These are phyloP conservation scores for Eustoma russellianum DNA, from an alignment of 257 asterid species.

Conservation along the genomic window DNA sequence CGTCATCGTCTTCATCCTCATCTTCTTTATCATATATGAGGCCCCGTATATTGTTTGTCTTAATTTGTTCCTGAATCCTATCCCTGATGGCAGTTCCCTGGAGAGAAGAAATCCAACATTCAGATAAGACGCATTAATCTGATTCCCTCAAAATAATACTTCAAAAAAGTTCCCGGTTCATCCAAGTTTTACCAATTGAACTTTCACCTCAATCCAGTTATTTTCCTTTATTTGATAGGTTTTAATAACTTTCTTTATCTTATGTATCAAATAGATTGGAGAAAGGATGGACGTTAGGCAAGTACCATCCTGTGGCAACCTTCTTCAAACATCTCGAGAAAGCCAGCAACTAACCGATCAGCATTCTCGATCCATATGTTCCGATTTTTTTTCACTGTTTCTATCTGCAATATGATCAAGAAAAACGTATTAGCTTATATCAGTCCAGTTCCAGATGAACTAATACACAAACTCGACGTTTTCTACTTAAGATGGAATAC, in stretches of 20 bases:
- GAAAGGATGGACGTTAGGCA: neutral
- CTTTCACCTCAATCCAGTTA: no score
- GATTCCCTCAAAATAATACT: neutral
- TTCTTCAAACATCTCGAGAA: slow-evolving; percentile 60
- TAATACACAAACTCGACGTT: no score
- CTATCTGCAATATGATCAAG: slow-evolving; percentile 29
- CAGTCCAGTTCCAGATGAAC: no score
- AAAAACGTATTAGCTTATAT: neutral
- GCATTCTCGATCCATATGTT: slow-evolving; percentile 57
- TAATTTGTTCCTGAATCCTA: slow-evolving; percentile 42
- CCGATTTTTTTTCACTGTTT: slow-evolving; percentile 42
- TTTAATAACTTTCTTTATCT: no score
- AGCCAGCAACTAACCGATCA: slow-evolving; percentile 51
- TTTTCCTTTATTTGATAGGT: no score
- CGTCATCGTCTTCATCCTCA: slow-evolving; percentile 17
- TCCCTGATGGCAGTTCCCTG: slow-evolving; percentile 53
- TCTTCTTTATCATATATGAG: slow-evolving; percentile 29
- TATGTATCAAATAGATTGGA: neutral
- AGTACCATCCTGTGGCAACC: slow-evolving; percentile 41
- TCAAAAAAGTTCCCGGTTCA: neutral
- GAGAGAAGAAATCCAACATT: slow-evolving; percentile 2
- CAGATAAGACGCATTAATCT: neutral
- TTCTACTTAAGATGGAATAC: no score
- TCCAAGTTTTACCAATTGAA: neutral
- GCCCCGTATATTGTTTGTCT: slow-evolving; percentile 29